These are phyloP conservation scores for Aaosphaeria arxii DNA, from an alignment of 2,329 filamentous ascomycete species.

Conservation along the genomic window DNA sequence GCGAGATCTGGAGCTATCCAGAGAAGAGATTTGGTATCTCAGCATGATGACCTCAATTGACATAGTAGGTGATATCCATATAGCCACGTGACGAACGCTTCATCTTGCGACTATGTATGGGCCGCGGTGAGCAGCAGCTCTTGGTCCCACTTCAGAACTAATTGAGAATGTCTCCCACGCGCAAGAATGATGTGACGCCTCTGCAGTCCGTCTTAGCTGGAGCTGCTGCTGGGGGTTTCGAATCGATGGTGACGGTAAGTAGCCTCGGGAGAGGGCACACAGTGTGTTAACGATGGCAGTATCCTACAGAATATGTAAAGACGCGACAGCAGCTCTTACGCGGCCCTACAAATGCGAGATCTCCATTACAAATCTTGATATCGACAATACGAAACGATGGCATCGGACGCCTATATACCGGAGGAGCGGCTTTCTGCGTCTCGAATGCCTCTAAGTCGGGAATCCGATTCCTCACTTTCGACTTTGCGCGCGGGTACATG, in stretches of 20 bases:
- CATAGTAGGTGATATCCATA: too few relatives aligned
- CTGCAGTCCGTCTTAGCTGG: constrained; percentile 5
- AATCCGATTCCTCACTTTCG: constrained; percentile 7
- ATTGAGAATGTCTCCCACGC: background rate
- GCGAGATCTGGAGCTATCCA: too few relatives aligned
- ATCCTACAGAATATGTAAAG: constrained; percentile 9
- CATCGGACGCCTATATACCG: constrained; percentile 2
- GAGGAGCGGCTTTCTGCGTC: constrained; percentile 4
- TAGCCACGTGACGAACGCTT: too few relatives aligned
- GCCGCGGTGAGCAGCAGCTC: too few relatives aligned
- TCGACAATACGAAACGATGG: constrained; percentile 3
- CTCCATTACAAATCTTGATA: constrained; percentile 1
- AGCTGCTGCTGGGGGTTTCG: constrained; percentile 4
- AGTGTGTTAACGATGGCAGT: background rate
- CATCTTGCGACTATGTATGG: too few relatives aligned
- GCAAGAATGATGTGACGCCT: constrained; percentile 1
- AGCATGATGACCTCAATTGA: too few relatives aligned
- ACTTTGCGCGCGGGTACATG: constrained; percentile 2
- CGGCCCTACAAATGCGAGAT: background rate
- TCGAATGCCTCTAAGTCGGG: constrained; percentile 9
- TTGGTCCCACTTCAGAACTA: background rate
- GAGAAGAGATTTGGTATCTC: too few relatives aligned
- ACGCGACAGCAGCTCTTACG: constrained; percentile 6
- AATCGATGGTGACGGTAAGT: constrained; percentile 4
- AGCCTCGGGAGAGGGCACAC: background rate